Evolutionary conservation across 768 basidiomycete species (phyloP).

Genomic region (Dentipellis sp.): DNA sequence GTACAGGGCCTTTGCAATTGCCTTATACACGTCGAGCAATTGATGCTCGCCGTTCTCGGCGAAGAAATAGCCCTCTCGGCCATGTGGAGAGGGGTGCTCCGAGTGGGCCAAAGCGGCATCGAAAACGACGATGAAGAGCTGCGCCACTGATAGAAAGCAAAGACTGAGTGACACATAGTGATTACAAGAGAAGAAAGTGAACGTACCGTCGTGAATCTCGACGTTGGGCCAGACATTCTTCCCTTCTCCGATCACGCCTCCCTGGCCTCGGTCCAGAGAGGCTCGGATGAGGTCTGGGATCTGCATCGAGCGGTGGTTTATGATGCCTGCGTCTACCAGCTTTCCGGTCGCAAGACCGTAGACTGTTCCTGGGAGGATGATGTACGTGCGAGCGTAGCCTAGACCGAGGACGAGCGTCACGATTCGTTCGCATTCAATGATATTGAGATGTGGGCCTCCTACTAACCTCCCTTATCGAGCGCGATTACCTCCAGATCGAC

Average conservation of each 20-base stretch:
- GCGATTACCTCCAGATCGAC: conserved; percentile 40
- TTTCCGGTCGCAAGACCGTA: conserved; percentile 43
- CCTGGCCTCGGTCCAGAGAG: conserved; percentile 36
- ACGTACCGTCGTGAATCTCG: conserved; percentile 43
- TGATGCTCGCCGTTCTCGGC: conserved; percentile 25
- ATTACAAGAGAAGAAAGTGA: too few species aligned
- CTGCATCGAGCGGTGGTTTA: conserved; percentile 43
- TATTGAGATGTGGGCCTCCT: neutral
- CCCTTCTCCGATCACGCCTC: conserved; percentile 48
- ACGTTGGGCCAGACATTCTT: conserved; percentile 53
- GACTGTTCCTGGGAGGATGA: conserved; percentile 48
- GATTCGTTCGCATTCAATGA: neutral
- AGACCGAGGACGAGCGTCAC: conserved; percentile 9
- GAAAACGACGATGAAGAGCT: conserved; percentile 33
- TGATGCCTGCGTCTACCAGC: conserved; percentile 42
- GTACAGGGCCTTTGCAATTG: conserved; percentile 26
- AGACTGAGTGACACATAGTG: too few species aligned
- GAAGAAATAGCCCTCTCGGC: conserved; percentile 29
- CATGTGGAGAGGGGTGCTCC: conserved; percentile 15
- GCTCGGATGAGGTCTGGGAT: conserved; percentile 40
- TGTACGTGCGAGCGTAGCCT: conserved; percentile 44
- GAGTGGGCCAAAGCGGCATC: conserved; percentile 22
- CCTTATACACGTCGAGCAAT: conserved; percentile 25
- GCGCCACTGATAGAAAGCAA: conserved; percentile 24
- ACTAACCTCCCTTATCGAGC: conserved; percentile 38